Conservation (phyloP, 2,329 filamentous ascomycete species). For the Tolypocladium sp. region DNA sequence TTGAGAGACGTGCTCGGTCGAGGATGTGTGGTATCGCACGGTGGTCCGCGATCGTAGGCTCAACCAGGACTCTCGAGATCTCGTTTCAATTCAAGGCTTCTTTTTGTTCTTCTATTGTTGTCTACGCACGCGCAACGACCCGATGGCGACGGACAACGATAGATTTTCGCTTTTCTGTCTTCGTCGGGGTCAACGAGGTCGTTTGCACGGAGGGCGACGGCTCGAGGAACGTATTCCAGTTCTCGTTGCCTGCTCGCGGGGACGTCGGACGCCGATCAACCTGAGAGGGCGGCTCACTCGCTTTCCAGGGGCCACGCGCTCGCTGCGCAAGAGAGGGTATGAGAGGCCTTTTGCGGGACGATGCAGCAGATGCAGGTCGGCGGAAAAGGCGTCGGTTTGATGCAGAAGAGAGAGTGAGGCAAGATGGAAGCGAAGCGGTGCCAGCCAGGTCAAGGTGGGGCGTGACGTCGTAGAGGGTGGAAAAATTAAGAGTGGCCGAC, state of each 20-base stretch:
- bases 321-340: constrained; percentile 1
- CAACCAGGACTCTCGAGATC: constrained; percentile 17
- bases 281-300: constrained; percentile 7
- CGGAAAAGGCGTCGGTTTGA: constrained; percentile 9
- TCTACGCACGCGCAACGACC: constrained; percentile 27
- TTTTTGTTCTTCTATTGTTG: constrained; percentile 18
- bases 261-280: constrained; percentile 15
- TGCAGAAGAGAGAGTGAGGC: constrained; percentile 11
- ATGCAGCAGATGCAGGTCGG: constrained; percentile 6
- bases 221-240: constrained; percentile 34
- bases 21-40: neutral
- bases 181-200: constrained; percentile 25
- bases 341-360: constrained; percentile 7
- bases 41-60: constrained; percentile 3
- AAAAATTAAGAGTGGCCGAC: constrained; percentile 32
- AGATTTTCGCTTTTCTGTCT: constrained; percentile 22
- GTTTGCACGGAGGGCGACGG: constrained; percentile 22
- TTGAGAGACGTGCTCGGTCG: neutral
- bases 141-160: constrained; percentile 22
- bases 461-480: constrained; percentile 21
- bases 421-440: constrained; percentile 11
- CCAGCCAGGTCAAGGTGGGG: constrained; percentile 17
- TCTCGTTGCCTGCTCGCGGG: constrained; percentile 21
- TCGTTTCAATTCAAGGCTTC: constrained; percentile 15
- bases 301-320: constrained; percentile 5